Percentiles rank a stretch among this genome's conserved stretches.
phyloP scores from a whole-genome alignment of 2,329 filamentous ascomycete genomes.

The Gnomoniopsis smithogilvyi region DNA sequence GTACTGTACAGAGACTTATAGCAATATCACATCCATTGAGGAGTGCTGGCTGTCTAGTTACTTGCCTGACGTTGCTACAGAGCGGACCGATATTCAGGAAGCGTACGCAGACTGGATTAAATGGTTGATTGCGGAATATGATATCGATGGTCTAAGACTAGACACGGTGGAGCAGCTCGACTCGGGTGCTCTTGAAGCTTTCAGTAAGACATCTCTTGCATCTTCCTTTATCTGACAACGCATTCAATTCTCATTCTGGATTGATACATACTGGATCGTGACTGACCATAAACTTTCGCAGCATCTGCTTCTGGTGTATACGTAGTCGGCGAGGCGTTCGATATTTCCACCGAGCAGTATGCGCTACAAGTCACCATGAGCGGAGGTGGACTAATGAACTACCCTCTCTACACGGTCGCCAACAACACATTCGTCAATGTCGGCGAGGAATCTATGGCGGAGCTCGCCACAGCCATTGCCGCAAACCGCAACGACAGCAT shows the following conservation, averaged over 20 bases:
- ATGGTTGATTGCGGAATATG: constrained; percentile 51
- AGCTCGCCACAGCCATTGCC: constrained; percentile 24
- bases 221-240: neutral
- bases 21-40: neutral
- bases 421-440: constrained; percentile 24
- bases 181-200: constrained; percentile 49
- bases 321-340: constrained; percentile 54
- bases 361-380: constrained; percentile 44
- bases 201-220: constrained; percentile 22
- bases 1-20: constrained; percentile 8
- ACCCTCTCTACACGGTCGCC: constrained; percentile 41
- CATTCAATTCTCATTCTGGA: neutral
- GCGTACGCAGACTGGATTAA: constrained; percentile 54
- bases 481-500: constrained; percentile 19
- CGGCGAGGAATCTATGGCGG: constrained; percentile 26
- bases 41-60: constrained; percentile 16
- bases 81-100: constrained; percentile 40
- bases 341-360: constrained; percentile 40
- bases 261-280: neutral
- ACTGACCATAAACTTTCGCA: neutral
- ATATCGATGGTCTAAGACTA: constrained; percentile 56
- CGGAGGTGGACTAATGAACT: constrained; percentile 55
- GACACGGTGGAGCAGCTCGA: constrained; percentile 57
- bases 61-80: constrained; percentile 56
- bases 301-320: constrained; percentile 47